phyloP scores from a whole-genome alignment of 2,329 filamentous ascomycete species.

The Alternaria longipes region DNA sequence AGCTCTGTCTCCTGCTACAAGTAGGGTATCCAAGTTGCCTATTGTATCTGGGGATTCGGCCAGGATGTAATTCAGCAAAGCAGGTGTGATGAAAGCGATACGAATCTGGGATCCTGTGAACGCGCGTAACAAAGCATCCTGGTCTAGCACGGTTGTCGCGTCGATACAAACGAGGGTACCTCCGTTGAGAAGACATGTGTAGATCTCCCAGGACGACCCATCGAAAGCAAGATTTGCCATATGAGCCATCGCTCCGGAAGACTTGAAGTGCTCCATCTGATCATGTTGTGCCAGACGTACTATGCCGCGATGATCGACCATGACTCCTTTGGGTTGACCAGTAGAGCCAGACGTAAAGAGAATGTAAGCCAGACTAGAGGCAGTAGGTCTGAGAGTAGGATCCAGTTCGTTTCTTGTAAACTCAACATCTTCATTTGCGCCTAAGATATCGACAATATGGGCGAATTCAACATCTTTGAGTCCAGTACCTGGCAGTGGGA shows the following conservation, averaged over 20 bases:
- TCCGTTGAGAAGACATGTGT: conserved; percentile 64
- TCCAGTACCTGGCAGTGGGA: neutral
- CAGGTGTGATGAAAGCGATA: conserved; percentile 2
- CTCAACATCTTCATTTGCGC: too few species aligned
- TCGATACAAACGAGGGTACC: conserved; percentile 55
- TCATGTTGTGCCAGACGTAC: conserved; percentile 35
- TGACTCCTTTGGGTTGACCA: conserved; percentile 64
- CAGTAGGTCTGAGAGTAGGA: too few species aligned
- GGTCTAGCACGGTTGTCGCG: neutral
- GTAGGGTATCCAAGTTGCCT: neutral
- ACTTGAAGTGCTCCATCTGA: conserved; percentile 18
- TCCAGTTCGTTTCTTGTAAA: too few species aligned
- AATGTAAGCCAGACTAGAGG: conserved; percentile 62
- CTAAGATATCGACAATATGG: neutral
- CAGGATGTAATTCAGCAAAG: neutral
- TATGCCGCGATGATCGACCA: conserved; percentile 67
- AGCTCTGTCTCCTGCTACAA: conserved; percentile 9
- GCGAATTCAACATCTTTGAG: neutral
- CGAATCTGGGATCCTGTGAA: neutral
- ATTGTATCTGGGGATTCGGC: neutral
- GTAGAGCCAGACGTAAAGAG: conserved; percentile 61
- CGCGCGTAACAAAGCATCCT: neutral
- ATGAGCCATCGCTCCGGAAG: conserved; percentile 53
- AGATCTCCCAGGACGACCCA: conserved; percentile 62
- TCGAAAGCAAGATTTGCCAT: conserved; percentile 7